Evolutionary conservation across 345 rosid species (phyloP).

Genomic region (Boechera retrofracta): DNA sequence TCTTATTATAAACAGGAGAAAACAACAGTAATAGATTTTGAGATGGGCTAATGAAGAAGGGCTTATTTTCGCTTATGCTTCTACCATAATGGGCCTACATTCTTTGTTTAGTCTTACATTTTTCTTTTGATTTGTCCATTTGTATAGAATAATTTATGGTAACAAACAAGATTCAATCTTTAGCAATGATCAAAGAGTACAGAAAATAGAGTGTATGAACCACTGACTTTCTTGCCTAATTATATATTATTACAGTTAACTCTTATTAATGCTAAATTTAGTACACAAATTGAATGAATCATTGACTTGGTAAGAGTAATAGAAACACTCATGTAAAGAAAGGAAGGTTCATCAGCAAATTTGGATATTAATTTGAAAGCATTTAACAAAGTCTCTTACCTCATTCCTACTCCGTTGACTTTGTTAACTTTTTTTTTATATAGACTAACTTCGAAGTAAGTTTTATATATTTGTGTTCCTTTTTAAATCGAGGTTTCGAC

Average conservation of each 20-base stretch:
- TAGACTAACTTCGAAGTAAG: not conserved
- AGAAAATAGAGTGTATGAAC: not conserved
- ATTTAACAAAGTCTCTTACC: slow-evolving; percentile 10
- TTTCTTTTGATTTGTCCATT: not conserved
- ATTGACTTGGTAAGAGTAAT: slow-evolving; percentile 20
- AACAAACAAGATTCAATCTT: slow-evolving; percentile 9
- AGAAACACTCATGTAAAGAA: slow-evolving; percentile 29
- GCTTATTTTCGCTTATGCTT: not conserved
- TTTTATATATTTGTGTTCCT: not conserved
- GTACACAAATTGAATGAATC: slow-evolving; percentile 6
- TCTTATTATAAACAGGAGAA: not conserved
- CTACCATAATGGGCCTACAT: slow-evolving; percentile 6
- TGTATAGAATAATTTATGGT: not conserved
- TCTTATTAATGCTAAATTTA: not conserved
- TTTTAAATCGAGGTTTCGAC: not conserved
- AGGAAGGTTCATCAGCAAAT: slow-evolving; percentile 10
- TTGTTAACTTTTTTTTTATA: not conserved
- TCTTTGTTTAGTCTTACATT: not conserved
- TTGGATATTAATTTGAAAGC: not conserved
- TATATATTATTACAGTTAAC: not conserved
- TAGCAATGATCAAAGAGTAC: not conserved
- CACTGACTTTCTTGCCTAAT: not conserved
- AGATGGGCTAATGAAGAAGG: not conserved
- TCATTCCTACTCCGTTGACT: slow-evolving; percentile 27
- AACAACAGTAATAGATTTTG: not conserved